These are phyloP conservation scores for Lentinula sp. DNA, from an alignment of 768 basidiomycete species.

Conservation along the genomic window DNA sequence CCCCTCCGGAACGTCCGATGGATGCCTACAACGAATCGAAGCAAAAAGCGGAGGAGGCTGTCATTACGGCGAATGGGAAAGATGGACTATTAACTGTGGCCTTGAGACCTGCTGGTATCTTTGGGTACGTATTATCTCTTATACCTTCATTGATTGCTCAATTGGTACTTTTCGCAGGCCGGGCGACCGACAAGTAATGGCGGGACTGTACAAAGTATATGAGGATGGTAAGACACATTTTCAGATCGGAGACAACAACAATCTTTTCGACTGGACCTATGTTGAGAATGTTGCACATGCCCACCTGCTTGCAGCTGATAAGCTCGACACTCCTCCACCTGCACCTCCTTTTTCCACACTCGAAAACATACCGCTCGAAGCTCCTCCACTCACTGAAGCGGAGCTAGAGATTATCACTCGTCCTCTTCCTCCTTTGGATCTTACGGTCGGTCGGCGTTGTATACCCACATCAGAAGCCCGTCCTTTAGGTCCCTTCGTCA, in stretches of 20 bases:
- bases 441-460: constrained; percentile 57
- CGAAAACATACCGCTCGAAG: constrained; percentile 25
- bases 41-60: constrained; percentile 76
- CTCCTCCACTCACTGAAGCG: constrained; percentile 32
- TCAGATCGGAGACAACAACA: constrained; percentile 91
- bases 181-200: constrained; percentile 83
- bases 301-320: constrained; percentile 91
- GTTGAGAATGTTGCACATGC: constrained; percentile 94
- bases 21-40: constrained; percentile 96
- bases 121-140: constrained; percentile 56
- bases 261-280: constrained; percentile 95
- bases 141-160: not conserved
- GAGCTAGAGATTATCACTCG: constrained; percentile 37
- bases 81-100: constrained; percentile 84
- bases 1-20: constrained; percentile 64
- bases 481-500: constrained; percentile 77
- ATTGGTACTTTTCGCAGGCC: constrained; percentile 43
- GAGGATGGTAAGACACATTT: constrained; percentile 80
- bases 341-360: constrained; percentile 29
- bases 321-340: constrained; percentile 52
- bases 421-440: constrained; percentile 54
- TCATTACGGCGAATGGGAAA: constrained; percentile 82
- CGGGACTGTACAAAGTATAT: constrained; percentile 75
- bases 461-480: constrained; percentile 78
- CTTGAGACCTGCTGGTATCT: constrained; percentile 89